These are phyloP conservation scores for Penicillium roqueforti DNA, from an alignment of 495 filamentous ascomycete species.

Conservation along the genomic window DNA sequence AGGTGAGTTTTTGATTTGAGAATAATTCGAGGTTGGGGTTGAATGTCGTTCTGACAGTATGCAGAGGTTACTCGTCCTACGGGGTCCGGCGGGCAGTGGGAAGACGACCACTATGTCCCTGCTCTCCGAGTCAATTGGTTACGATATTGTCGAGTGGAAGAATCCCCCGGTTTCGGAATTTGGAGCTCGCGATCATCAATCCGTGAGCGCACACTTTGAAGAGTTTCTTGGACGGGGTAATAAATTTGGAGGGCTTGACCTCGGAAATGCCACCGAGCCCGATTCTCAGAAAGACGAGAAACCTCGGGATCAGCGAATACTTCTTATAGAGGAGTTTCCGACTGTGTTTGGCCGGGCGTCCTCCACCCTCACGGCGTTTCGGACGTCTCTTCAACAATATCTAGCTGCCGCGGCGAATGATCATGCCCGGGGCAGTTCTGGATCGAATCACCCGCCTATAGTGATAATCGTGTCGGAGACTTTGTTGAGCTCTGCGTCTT, in stretches of 20 bases:
- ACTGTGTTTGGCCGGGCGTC: conserved; percentile 70
- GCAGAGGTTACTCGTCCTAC: conserved; percentile 74
- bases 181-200: conserved; percentile 54
- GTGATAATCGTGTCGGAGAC: conserved; percentile 91
- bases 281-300: neutral
- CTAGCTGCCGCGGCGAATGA: conserved; percentile 47
- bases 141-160: conserved; percentile 83
- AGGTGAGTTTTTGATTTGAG: conserved; percentile 13
- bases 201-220: conserved; percentile 73
- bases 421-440: conserved; percentile 11
- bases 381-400: conserved; percentile 67
- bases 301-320: conserved; percentile 47
- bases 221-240: conserved; percentile 81
- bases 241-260: conserved; percentile 70
- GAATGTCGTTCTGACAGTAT: neutral
- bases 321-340: conserved; percentile 93
- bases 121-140: conserved; percentile 65
- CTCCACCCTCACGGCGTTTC: conserved; percentile 65
- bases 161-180: conserved; percentile 65
- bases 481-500: conserved; percentile 66
- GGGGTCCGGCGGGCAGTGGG: conserved; percentile 86
- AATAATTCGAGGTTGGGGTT: neutral
- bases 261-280: conserved; percentile 25
- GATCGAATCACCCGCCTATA: conserved; percentile 58
- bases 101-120: conserved; percentile 84